Base-by-base conservation (phyloP, 2,329 filamentous ascomycete species). In the Fusarium fujikuroi region DNA sequence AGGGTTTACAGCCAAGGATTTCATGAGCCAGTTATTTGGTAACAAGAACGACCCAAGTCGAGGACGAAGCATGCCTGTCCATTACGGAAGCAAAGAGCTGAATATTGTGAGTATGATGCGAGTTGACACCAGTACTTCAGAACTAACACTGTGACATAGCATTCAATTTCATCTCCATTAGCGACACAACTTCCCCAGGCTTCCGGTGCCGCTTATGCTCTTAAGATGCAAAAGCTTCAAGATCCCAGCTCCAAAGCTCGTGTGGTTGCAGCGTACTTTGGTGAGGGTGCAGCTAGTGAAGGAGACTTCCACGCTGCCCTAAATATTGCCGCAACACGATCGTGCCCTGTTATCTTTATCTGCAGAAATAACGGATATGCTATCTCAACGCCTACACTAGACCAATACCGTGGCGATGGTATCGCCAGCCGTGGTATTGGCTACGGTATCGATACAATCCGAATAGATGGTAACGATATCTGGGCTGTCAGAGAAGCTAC, bases 1-100 rank as follows among this genome's bases (percentile, higher is more conserved):
- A 42, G 96, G 96, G 7, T 98, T 95, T 80, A 93, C 90, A 0
- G 87, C 97, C 50, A 90, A 91, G 53, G 91, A 98, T 67, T 98
- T 98, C 79, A 98, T 99, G 96, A 92, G 90, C 76, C 96, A 99
- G 81, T 84, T 99, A 14, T 98, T 98, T 83, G 91, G 95, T 25
- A 98, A 97, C 79, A 88, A 86, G 61, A 89, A 94, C 72, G 96
- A 99, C 77, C 82, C 87, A 2, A 95, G 95, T 3, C 89, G 87
- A 68, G 96, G 95, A 3, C 90, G 95, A 71, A 98, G 97, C 78
- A 99, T 99, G 96, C 96, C 96, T 2, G 93, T 98, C 19, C 96
- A 99, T 83, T 99, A 98, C 79, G 95, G 95, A 52, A 95, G 92
- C 81, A 90, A 87, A 64, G 91, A 93, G 72, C 86, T 97, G 64